Conservation (phyloP, 495 filamentous ascomycete genomes). For the Recurvomyces mirabilis region DNA sequence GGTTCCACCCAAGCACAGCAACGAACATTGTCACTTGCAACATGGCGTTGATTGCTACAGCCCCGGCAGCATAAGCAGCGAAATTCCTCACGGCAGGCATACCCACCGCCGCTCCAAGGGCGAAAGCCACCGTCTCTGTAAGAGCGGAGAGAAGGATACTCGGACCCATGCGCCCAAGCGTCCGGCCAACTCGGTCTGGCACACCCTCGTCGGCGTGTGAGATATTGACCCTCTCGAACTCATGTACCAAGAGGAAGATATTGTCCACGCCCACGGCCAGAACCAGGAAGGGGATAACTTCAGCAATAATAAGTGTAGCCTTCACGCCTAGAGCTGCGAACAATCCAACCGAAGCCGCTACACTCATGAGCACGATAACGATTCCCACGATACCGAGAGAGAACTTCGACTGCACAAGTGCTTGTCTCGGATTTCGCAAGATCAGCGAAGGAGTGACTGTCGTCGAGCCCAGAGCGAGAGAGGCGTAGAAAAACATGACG, state of each 20-base stretch:
- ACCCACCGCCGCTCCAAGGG: conserved; percentile 81
- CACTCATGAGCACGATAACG: conserved; percentile 91
- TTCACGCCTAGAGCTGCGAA: conserved; percentile 85
- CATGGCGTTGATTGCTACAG: conserved; percentile 91
- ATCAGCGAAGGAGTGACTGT: conserved; percentile 65
- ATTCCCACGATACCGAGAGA: conserved; percentile 86
- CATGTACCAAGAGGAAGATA: conserved; percentile 96
- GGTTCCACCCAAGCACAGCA: conserved; percentile 80
- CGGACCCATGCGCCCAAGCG: conserved; percentile 86
- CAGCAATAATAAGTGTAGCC: conserved; percentile 92
- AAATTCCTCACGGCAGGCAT: conserved; percentile 98
- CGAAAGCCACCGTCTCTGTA: conserved; percentile 87
- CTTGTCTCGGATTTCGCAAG: conserved; percentile 65
- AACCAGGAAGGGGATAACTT: conserved; percentile 96
- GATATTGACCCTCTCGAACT: conserved; percentile 89
- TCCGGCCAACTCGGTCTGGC: conserved; percentile 71
- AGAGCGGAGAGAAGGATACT: conserved; percentile 91
- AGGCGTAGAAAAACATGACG: conserved; percentile 97
- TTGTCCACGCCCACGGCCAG: conserved; percentile 96
- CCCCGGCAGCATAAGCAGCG: conserved; percentile 88
- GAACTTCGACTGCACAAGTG: conserved; percentile 90
- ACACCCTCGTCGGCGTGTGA: conserved; percentile 76
- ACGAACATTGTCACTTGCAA: conserved; percentile 95
- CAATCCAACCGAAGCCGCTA: conserved; percentile 83
- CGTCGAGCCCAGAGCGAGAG: conserved; percentile 77